A percentile compares a stretch with the other conserved stretches of the same genome.
These are phyloP conservation scores for Globisporangium splendens DNA, from an alignment of 352 stramenopile genomes.

Conservation along the genomic window DNA sequence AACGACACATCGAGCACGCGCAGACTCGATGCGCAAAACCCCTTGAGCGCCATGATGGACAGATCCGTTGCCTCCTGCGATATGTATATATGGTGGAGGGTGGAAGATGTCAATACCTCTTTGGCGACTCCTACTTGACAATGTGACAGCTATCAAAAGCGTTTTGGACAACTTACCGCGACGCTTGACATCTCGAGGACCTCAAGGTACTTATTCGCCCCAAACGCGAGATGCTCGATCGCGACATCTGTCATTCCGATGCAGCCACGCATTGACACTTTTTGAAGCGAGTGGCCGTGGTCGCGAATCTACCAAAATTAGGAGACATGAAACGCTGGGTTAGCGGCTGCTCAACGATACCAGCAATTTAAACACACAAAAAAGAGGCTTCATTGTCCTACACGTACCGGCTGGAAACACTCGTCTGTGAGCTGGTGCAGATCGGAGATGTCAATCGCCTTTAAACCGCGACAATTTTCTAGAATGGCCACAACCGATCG, in stretches of 20 bases:
- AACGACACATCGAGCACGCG: constrained; percentile 72
- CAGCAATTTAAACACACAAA: constrained; percentile 1
- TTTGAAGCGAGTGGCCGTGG: constrained; percentile 45
- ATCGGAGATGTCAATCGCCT: constrained; percentile 63
- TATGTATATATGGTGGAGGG: too few species aligned
- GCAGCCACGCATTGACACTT: constrained; percentile 62
- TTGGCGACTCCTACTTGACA: too few species aligned
- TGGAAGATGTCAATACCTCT: background rate
- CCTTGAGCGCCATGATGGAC: constrained; percentile 43
- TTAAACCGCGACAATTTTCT: constrained; percentile 54
- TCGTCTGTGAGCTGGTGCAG: constrained; percentile 64
- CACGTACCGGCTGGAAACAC: constrained; percentile 53
- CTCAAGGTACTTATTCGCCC: constrained; percentile 54
- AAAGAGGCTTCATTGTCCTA: background rate
- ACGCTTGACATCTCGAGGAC: constrained; percentile 74
- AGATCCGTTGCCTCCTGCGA: constrained; percentile 55
- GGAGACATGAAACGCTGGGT: background rate
- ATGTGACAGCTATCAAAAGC: too few species aligned
- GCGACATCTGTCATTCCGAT: constrained; percentile 51
- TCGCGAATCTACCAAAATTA: constrained; percentile 30
- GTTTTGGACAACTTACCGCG: constrained; percentile 32
- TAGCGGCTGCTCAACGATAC: too few species aligned
- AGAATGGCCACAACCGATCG: constrained; percentile 36
- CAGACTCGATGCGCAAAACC: constrained; percentile 42
- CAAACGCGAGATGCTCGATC: constrained; percentile 56